These are phyloP conservation scores for Arthrobotrys iridis DNA, from an alignment of 2,329 filamentous ascomycete genomes.

Conservation along the genomic window DNA sequence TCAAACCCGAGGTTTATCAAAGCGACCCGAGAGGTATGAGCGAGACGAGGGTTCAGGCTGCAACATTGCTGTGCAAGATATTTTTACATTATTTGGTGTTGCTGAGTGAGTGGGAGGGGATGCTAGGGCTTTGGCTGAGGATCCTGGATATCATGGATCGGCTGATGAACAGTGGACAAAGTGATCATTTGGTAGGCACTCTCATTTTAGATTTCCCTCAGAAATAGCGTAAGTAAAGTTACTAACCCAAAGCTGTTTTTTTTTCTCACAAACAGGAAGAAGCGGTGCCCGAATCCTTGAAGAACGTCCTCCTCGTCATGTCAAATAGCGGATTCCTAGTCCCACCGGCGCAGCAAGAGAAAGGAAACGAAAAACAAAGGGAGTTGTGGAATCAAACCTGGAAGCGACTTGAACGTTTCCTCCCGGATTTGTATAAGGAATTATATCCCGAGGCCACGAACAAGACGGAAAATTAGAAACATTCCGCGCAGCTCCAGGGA, in stretches of 20 bases:
- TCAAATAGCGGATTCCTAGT: conserved; percentile 85
- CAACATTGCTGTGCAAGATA: conserved; percentile 91
- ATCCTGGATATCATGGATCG: conserved; percentile 96
- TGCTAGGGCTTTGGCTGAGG: conserved; percentile 89
- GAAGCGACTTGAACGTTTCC: conserved; percentile 58
- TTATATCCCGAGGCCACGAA: conserved; percentile 35
- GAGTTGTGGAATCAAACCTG: conserved; percentile 58
- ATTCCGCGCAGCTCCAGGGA: not conserved
- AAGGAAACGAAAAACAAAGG: conserved; percentile 64
- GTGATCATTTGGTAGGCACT: conserved; percentile 79
- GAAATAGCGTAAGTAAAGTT: not conserved
- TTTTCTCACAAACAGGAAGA: conserved; percentile 73
- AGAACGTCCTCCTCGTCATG: conserved; percentile 97
- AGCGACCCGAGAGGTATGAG: conserved; percentile 92
- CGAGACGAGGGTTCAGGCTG: conserved; percentile 90
- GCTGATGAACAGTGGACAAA: conserved; percentile 93
- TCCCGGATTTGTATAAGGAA: conserved; percentile 56
- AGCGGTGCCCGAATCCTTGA: conserved; percentile 91
- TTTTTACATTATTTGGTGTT: conserved; percentile 92
- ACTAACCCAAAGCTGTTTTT: conserved; percentile 25
- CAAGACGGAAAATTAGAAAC: conserved; percentile 13
- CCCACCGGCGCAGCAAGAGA: conserved; percentile 68
- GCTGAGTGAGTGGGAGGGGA: conserved; percentile 83
- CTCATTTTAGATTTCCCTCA: not conserved
- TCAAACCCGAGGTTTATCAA: conserved; percentile 95